Percentiles rank a stretch among this genome's conserved stretches.
phyloP scores from a whole-genome alignment of 306 rosid species.

The Rosa rugosa region DNA sequence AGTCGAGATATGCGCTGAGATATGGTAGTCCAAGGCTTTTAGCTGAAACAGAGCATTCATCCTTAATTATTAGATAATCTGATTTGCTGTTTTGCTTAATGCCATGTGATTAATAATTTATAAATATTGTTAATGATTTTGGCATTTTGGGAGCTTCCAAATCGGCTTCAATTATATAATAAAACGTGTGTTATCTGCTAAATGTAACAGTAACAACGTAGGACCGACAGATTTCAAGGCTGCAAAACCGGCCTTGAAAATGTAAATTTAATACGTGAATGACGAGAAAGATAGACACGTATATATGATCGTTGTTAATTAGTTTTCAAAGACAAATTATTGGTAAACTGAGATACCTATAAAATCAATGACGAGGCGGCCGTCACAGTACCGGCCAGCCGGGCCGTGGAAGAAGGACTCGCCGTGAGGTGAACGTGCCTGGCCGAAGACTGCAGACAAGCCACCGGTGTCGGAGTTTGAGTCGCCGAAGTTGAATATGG shows the following conservation, averaged over 20 bases:
- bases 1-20: slow-evolving; percentile 67
- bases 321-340: too few relatives aligned
- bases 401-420: slow-evolving; percentile 56
- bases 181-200: neutral
- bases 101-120: neutral
- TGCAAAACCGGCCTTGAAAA: neutral
- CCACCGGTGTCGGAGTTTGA: slow-evolving; percentile 97
- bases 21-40: slow-evolving; percentile 48
- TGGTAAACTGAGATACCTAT: slow-evolving; percentile 37
- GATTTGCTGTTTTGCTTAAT: neutral
- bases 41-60: slow-evolving; percentile 36
- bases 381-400: slow-evolving; percentile 72
- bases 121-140: neutral
- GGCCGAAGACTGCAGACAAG: slow-evolving; percentile 86
- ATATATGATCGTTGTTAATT: too few relatives aligned
- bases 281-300: neutral
- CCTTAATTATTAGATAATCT: neutral
- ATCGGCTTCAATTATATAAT: neutral
- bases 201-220: neutral
- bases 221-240: neutral
- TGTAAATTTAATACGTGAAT: neutral
- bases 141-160: neutral
- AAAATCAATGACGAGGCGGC: slow-evolving; percentile 77
- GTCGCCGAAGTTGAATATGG: slow-evolving; percentile 86
- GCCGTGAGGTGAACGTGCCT: slow-evolving; percentile 64